Base-by-base conservation (phyloP, 23 red algal genomes). In the Gracilaria caudata region DNA sequence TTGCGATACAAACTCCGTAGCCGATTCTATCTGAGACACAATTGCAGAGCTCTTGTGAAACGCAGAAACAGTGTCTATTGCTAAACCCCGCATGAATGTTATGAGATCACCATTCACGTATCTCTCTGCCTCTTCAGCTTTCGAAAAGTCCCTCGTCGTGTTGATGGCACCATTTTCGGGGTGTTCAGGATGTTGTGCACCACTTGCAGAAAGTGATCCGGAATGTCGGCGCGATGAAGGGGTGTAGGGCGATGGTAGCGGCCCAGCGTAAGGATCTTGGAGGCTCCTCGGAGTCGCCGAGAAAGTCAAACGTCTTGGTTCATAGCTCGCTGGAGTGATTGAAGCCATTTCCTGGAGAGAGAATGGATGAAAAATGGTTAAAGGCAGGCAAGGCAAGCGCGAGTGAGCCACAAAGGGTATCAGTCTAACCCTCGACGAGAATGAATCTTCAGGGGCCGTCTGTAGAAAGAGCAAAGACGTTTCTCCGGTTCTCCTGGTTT, bases 211-310 rank as follows among this genome's bases (percentile, higher is more conserved):
- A 40, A 83, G 36, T 46, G 79, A 83, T 25, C 79, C 79, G 30
- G 79, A 83, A 0, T 66, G 34, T 45, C 83, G n/a, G 6, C 70
- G 44, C n/a, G 83, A 73, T 16, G 64, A 87, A 14, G 83, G 83
- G 23, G 83, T 77, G 53, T 87, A 87, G 6, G 83, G 83, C 8
- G 83, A 87, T 12, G 44, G 83, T 6, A 51, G 14, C 57, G 55
- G 24, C 26, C 83, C 23, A 7, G 54, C 2, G 26, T 68, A 68
- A 38, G 55, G 79, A 7, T 45, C 39, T 45, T 64, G 26, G 59
- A 13, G 7, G 12, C 41, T 13, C 25, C 41, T 46, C 12, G 63
- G 63, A 17, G 53, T 57, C 43, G 11, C 43, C 17, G 57, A 5
- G 34, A 68, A 68, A 4, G 63, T 68, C n/a, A 68, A 35, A 35